phyloP scores from a whole-genome alignment of 495 filamentous ascomycete genomes.

The Hypoxylon rickii region DNA sequence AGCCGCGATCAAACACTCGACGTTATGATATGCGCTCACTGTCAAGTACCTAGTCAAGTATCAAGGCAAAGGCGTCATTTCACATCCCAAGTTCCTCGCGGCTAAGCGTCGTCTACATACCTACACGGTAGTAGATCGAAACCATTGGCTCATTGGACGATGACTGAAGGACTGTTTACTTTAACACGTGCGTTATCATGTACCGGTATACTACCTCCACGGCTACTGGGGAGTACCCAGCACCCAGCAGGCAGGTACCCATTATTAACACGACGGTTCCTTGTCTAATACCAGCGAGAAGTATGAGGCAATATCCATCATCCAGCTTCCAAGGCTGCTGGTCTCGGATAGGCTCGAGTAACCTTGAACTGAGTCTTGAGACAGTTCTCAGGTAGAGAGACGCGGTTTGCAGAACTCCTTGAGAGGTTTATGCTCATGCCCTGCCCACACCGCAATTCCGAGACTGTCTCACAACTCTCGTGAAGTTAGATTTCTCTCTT shows the following conservation, averaged over 20 bases:
- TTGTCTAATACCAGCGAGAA: too few species aligned
- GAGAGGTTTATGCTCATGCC: background rate
- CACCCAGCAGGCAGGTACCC: too few species aligned
- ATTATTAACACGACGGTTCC: too few species aligned
- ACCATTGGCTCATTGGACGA: too few species aligned
- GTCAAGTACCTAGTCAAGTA: background rate
- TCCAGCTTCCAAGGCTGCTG: background rate
- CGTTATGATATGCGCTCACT: conserved; percentile 28
- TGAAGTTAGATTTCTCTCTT: background rate
- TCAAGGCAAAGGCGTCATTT: conserved; percentile 24
- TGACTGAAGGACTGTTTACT: background rate
- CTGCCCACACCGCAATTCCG: background rate
- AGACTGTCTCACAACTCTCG: too few species aligned
- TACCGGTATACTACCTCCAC: too few species aligned
- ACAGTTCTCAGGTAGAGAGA: background rate
- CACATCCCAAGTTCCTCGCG: background rate
- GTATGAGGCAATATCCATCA: background rate
- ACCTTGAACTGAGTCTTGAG: background rate
- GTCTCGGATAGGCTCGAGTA: background rate
- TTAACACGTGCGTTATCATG: background rate
- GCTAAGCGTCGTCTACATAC: too few species aligned
- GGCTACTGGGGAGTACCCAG: background rate
- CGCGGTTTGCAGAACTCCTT: background rate
- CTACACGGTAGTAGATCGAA: too few species aligned
- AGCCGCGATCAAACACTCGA: conserved; percentile 20